Percentiles rank a stretch among this genome's conserved stretches.
phyloP scores from a whole-genome alignment of 1,284 basidiomycete genomes.

The Malassezia equina region DNA sequence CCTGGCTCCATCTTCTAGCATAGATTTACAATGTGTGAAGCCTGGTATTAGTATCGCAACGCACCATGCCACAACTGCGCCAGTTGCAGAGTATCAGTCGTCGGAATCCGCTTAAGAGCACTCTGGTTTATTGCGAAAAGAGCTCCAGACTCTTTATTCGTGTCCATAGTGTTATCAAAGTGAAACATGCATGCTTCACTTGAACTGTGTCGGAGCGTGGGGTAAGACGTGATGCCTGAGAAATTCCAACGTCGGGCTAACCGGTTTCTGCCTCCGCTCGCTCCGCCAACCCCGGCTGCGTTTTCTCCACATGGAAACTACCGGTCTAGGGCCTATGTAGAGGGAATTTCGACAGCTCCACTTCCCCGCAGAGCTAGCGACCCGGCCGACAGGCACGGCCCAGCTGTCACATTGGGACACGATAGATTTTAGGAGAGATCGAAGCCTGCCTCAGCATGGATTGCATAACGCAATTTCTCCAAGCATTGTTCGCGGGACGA shows the following conservation, averaged over 20 bases:
- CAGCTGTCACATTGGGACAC: too few relatives aligned
- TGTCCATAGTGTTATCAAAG: not conserved
- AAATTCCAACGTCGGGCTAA: not conserved
- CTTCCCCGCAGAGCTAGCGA: not conserved
- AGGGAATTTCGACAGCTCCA: not conserved
- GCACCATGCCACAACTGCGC: conserved; percentile 12
- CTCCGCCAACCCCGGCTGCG: not conserved
- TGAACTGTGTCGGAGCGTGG: not conserved
- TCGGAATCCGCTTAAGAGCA: not conserved
- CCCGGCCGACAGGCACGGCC: too few relatives aligned
- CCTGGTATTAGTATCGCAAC: conserved; percentile 52
- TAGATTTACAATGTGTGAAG: conserved; percentile 70
- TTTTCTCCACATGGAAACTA: not conserved
- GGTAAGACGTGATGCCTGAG: not conserved
- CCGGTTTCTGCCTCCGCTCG: not conserved
- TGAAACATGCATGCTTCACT: not conserved
- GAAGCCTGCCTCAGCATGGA: conserved; percentile 42
- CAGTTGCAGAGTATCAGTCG: conserved; percentile 3
- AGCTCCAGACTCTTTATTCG: not conserved
- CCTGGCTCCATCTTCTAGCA: conserved; percentile 63
- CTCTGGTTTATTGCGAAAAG: not conserved
- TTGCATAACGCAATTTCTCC: conserved; percentile 42
- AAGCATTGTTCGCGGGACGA: conserved; percentile 24
- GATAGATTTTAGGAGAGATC: conserved; percentile 35
- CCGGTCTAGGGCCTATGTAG: not conserved